Evolutionary conservation across 2,329 filamentous ascomycete genomes (phyloP), one percentile per base, ranked within the genome.

Genomic region (Dendrostoma leiphaemia): DNA sequence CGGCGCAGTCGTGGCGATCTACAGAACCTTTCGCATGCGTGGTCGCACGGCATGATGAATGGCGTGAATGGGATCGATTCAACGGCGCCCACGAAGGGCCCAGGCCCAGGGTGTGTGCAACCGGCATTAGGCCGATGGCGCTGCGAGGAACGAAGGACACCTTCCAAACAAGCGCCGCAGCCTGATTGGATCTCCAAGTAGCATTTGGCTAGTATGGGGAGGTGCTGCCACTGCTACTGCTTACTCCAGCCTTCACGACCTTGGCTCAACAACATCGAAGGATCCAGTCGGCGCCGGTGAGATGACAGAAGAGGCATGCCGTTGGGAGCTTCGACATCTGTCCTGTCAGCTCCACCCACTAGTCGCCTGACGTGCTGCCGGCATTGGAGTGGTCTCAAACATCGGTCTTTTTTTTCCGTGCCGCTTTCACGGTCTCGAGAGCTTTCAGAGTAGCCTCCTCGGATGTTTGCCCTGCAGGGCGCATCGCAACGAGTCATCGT

Each of bases 71-170:
- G 23, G 46, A 48, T 48, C 13, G 21, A n/a, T 46, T 26, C 12
- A 34, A 17, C 28, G 44, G 44, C 19, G 46, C n/a, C 45, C 45
- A 40, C 38, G 21, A 37, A 38, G 34, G 31, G 44, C 5, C 28
- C 24, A 24, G 21, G 24, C 45, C 45, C 17, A 37, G 9, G 9
- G 28, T 15, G 9, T 48, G 44, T 38, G 38, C 51, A 38, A 38
- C 26, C 51, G 21, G n/a, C 31, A 38, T 41, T 53, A 48, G 51
- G 43, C 38, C 32, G 35, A 34, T 40, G 23, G 29, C 35, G 35
- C 32, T 48, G 38, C 43, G 38, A 47, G 32, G 45, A 43, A 54
- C 29, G 13, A 54, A 37, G 37, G 51, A 54, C 47, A 41, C 37
- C 41, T 50, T 41, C 31, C 45, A 32, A 34, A 44, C 38, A 54